A percentile compares a stretch with the other conserved stretches of the same genome.
These are phyloP conservation scores for Coemansia sp. DNA, from an alignment of 192 early-diverging fungal genomes.

Conservation along the genomic window DNA sequence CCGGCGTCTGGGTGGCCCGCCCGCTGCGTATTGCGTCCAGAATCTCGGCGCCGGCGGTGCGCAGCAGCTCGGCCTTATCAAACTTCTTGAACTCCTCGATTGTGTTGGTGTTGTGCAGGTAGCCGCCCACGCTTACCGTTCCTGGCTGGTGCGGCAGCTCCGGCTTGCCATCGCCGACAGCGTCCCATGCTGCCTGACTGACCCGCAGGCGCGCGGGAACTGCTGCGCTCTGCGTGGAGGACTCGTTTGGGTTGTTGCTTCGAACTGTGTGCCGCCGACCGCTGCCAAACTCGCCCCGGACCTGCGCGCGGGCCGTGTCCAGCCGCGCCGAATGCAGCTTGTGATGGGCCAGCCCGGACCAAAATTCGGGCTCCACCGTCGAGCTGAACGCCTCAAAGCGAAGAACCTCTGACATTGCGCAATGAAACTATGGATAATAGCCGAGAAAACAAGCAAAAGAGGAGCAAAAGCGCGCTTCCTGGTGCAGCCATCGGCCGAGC, in stretches of 20 bases:
- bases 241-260: slow-evolving; percentile 8
- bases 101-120: slow-evolving; percentile 88
- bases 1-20: slow-evolving; percentile 57
- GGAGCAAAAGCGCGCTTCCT: no score
- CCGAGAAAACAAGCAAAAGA: neutral
- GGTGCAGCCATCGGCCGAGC: no score
- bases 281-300: slow-evolving; percentile 65
- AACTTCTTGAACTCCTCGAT: slow-evolving; percentile 82
- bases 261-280: slow-evolving; percentile 55
- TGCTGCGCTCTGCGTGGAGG: slow-evolving; percentile 27
- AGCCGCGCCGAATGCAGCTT: slow-evolving; percentile 84
- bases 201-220: slow-evolving; percentile 65
- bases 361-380: slow-evolving; percentile 86
- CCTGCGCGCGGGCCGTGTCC: slow-evolving; percentile 56
- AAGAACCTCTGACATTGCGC: slow-evolving; percentile 52
- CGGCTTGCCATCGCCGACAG: neutral
- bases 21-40: slow-evolving; percentile 70
- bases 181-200: slow-evolving; percentile 3
- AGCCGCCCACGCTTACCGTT: slow-evolving; percentile 14
- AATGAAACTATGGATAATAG: neutral
- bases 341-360: slow-evolving; percentile 73
- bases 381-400: slow-evolving; percentile 83
- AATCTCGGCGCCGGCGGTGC: slow-evolving; percentile 34
- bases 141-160: slow-evolving; percentile 3
- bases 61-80: slow-evolving; percentile 71